phyloP scores from a whole-genome alignment of 169 alveolate genomes.

The Plasmodium cynomolgi region DNA sequence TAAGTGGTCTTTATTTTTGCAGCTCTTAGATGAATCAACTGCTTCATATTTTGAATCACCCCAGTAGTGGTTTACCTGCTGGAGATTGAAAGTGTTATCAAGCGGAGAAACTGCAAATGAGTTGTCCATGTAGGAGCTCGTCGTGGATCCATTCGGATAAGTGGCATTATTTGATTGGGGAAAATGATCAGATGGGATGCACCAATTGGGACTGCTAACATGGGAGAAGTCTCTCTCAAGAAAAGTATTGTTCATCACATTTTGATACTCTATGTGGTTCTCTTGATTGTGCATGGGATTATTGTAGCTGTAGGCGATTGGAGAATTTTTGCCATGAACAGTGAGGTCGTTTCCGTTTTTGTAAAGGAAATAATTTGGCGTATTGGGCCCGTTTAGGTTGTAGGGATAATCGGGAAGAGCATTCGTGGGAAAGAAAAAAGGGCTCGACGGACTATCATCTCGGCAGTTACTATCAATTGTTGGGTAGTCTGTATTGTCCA shows the following conservation, averaged over 20 bases:
- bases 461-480: not conserved
- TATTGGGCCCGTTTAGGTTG: slow-evolving; percentile 2
- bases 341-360: not conserved
- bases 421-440: not conserved
- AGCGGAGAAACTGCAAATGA: not conserved
- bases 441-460: not conserved
- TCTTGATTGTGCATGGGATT: not conserved
- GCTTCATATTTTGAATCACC: not conserved
- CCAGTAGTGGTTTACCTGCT: not conserved
- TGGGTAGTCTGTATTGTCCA: not conserved
- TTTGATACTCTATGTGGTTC: slow-evolving; percentile 1
- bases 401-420: not conserved
- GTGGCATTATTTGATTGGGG: not conserved
- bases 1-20: not conserved
- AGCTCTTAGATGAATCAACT: not conserved
- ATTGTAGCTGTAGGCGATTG: not conserved
- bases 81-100: not conserved
- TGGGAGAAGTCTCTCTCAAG: not conserved
- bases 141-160: not conserved
- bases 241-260: slow-evolving; percentile 11
- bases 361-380: not conserved
- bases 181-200: not conserved
- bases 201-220: not conserved
- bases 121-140: not conserved
- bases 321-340: not conserved